Conservation (phyloP, 352 stramenopile species). For the Globisporangium barbulae region DNA sequence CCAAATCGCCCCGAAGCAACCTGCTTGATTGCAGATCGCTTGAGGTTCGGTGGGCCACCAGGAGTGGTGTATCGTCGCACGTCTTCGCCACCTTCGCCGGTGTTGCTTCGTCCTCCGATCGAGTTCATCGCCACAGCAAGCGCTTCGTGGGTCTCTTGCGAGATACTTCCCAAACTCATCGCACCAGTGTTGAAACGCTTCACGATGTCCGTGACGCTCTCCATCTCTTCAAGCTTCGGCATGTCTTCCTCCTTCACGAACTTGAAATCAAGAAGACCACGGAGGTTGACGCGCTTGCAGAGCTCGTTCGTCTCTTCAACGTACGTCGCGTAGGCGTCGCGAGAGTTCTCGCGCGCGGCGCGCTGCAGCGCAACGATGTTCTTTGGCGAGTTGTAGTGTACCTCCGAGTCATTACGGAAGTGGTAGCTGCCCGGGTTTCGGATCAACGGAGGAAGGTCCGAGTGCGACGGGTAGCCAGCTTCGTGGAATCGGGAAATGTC, state of each 20-base stretch:
- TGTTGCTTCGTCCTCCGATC: constrained; percentile 94
- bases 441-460: constrained; percentile 81
- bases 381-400: constrained; percentile 95
- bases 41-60: constrained; percentile 41
- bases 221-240: constrained; percentile 90
- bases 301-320: constrained; percentile 87
- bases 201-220: constrained; percentile 91
- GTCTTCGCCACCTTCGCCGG: constrained; percentile 95
- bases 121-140: constrained; percentile 95
- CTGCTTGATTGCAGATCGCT: constrained; percentile 94
- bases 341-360: constrained; percentile 90
- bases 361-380: constrained; percentile 95
- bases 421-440: constrained; percentile 95
- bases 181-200: constrained; percentile 96
- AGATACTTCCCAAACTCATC: constrained; percentile 96
- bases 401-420: constrained; percentile 92
- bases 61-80: constrained; percentile 60
- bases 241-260: constrained; percentile 88
- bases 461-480: constrained; percentile 81
- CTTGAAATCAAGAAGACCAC: constrained; percentile 94
- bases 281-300: constrained; percentile 89
- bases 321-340: constrained; percentile 93
- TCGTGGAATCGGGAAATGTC: constrained; percentile 93
- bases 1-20: constrained; percentile 95
- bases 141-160: constrained; percentile 94